These are phyloP conservation scores for Cyberlindnera maritima DNA, from an alignment of 805 yeast species.

Conservation along the genomic window DNA sequence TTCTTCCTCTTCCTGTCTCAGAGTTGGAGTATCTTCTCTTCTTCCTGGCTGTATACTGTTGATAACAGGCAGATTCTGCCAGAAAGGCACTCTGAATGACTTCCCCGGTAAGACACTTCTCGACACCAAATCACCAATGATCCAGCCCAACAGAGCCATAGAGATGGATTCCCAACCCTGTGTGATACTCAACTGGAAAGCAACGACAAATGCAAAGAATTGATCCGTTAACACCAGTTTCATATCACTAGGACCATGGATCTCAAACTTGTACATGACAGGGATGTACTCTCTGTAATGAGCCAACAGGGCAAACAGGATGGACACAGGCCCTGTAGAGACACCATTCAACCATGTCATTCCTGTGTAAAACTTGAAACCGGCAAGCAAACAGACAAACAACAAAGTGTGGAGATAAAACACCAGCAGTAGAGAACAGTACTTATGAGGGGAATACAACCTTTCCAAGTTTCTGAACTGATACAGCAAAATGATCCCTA, in stretches of 20 bases:
- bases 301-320: conserved; percentile 34
- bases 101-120: conserved; percentile 38
- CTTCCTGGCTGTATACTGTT: background rate
- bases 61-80: conserved; percentile 9
- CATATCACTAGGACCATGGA: conserved; percentile 14
- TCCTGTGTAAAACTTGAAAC: conserved; percentile 22
- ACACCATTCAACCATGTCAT: conserved; percentile 16
- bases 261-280: conserved; percentile 36
- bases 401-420: conserved; percentile 18
- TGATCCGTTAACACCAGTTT: conserved; percentile 32
- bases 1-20: conserved; percentile 11
- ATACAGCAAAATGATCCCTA: conserved; percentile 34
- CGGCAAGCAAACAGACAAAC: conserved; percentile 8
- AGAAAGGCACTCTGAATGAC: conserved; percentile 36
- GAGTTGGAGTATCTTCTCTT: conserved; percentile 10
- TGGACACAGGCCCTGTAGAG: conserved; percentile 32
- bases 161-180: conserved; percentile 30
- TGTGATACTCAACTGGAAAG: conserved; percentile 32
- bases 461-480: conserved; percentile 38
- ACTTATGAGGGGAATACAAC: conserved; percentile 35
- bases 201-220: conserved; percentile 31
- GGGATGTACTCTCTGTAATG: conserved; percentile 38
- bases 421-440: conserved; percentile 23
- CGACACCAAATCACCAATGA: conserved; percentile 33
- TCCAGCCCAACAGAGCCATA: conserved; percentile 34